phyloP scores from a whole-genome alignment of 768 basidiomycete genomes.

The Amanita phalloides region DNA sequence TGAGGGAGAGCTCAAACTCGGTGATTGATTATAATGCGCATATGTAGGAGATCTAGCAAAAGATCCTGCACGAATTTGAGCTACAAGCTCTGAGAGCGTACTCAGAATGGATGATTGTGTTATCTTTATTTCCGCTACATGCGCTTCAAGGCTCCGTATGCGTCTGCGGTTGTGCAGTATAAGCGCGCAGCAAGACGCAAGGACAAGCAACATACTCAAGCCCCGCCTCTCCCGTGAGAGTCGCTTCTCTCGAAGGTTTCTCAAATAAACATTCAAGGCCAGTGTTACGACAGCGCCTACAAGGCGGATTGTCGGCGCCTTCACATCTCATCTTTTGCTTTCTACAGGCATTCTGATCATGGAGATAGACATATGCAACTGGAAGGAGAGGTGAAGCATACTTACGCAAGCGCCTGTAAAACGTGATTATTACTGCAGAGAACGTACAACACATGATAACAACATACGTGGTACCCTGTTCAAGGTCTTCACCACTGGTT shows the following conservation, averaged over 20 bases:
- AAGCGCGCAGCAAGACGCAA: conserved; percentile 7
- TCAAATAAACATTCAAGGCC: conserved; percentile 92
- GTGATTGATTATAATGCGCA: conserved; percentile 52
- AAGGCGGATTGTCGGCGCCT: conserved; percentile 95
- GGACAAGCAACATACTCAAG: conserved; percentile 53
- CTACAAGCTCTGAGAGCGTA: conserved; percentile 70
- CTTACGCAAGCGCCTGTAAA: conserved; percentile 70
- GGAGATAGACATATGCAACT: conserved; percentile 11
- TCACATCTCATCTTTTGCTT: conserved; percentile 98
- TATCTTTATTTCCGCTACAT: conserved; percentile 74
- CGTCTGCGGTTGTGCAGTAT: conserved; percentile 40
- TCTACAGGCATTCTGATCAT: conserved; percentile 77
- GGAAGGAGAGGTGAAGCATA: conserved; percentile 10
- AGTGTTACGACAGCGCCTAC: conserved; percentile 82
- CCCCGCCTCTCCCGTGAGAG: conserved; percentile 81
- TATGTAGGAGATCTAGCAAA: conserved; percentile 55
- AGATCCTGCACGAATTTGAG: conserved; percentile 53
- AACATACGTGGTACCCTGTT: conserved; percentile 81
- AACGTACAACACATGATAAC: conserved; percentile 12
- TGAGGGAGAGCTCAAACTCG: conserved; percentile 51
- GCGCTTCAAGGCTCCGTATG: conserved; percentile 79
- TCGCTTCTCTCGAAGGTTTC: conserved; percentile 82
- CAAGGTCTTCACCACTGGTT: conserved; percentile 66
- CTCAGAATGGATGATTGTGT: conserved; percentile 69
- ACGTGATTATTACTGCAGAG: background rate